A percentile compares a stretch with the other conserved stretches of the same genome.
Conservation (phyloP, 768 basidiomycete genomes). For the Cystobasidiopsis lactophilus region DNA sequence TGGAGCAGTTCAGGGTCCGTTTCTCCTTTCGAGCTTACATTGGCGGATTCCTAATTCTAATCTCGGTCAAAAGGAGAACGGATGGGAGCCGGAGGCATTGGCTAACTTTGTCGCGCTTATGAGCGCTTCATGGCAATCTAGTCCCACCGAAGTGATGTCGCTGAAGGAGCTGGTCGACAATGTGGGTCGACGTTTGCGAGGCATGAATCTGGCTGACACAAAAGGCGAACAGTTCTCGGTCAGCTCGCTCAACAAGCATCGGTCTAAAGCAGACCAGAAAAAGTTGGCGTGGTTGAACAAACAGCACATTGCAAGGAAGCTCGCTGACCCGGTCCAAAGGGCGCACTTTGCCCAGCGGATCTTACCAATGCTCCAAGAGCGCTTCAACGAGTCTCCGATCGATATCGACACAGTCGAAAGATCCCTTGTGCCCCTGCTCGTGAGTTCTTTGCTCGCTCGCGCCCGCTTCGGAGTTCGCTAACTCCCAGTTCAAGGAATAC, state of each 20-base stretch:
- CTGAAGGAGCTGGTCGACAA: constrained; percentile 43
- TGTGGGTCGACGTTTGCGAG: constrained; percentile 27
- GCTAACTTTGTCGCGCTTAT: constrained; percentile 83
- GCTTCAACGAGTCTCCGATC: constrained; percentile 31
- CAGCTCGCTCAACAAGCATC: constrained; percentile 50
- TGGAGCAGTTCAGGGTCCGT: constrained; percentile 39
- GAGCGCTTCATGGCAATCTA: constrained; percentile 55
- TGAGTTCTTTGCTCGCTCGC: neutral
- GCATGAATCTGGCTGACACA: neutral
- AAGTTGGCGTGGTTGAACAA: constrained; percentile 81
- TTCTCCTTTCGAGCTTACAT: neutral
- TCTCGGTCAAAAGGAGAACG: constrained; percentile 35
- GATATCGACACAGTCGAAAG: constrained; percentile 34
- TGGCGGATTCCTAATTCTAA: neutral
- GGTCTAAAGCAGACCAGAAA: constrained; percentile 50
- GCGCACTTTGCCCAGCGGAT: constrained; percentile 33
- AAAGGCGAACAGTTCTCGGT: constrained; percentile 86
- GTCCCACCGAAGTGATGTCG: constrained; percentile 20
- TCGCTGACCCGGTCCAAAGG: constrained; percentile 34
- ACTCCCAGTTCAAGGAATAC: neutral
- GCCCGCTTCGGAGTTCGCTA: neutral
- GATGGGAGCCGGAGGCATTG: constrained; percentile 74
- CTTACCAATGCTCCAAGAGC: neutral
- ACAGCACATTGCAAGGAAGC: constrained; percentile 45
- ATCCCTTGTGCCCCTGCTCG: constrained; percentile 26